Evolutionary conservation across 75 land plant genomes (phyloP).

Genomic region (Selaginella tamariscina): DNA sequence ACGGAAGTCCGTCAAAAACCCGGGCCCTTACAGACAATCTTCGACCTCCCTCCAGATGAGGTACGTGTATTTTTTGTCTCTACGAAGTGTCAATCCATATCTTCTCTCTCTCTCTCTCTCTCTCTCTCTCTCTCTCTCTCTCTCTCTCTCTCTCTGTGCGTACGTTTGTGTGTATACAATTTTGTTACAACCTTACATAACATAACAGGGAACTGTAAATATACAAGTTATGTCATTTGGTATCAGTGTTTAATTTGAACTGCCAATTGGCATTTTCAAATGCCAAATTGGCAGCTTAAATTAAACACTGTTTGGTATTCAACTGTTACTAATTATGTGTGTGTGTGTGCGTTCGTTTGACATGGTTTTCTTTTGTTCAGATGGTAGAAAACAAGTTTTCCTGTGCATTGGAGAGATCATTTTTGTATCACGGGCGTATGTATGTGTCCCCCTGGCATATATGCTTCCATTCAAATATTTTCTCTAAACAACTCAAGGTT

Average conservation of each 20-base stretch:
- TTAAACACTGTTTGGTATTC: not conserved
- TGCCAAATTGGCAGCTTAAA: not conserved
- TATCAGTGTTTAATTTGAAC: not conserved
- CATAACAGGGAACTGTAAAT: too few species aligned
- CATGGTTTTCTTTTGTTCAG: conserved; percentile 30
- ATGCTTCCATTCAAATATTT: conserved; percentile 12
- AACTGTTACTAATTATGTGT: not conserved
- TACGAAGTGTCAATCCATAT: too few species aligned
- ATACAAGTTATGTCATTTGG: too few species aligned
- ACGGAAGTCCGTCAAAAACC: conserved; percentile 91
- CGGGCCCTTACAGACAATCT: conserved; percentile 81
- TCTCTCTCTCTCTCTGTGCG: too few species aligned
- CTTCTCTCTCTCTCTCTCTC: too few species aligned
- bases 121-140: too few species aligned
- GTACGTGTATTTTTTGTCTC: conserved; percentile 18
- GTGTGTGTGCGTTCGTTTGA: not conserved
- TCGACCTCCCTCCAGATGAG: conserved; percentile 85
- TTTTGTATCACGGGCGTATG: conserved; percentile 10
- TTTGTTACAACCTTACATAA: too few species aligned
- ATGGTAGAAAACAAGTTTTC: conserved; percentile 16
- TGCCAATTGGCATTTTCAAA: not conserved
- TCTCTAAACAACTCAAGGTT: conserved; percentile 6
- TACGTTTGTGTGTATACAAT: too few species aligned
- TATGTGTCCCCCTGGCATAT: conserved; percentile 8
- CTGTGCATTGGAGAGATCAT: conserved; percentile 8